Conservation (phyloP, 805 yeast genomes). For the Candida oleophila region DNA sequence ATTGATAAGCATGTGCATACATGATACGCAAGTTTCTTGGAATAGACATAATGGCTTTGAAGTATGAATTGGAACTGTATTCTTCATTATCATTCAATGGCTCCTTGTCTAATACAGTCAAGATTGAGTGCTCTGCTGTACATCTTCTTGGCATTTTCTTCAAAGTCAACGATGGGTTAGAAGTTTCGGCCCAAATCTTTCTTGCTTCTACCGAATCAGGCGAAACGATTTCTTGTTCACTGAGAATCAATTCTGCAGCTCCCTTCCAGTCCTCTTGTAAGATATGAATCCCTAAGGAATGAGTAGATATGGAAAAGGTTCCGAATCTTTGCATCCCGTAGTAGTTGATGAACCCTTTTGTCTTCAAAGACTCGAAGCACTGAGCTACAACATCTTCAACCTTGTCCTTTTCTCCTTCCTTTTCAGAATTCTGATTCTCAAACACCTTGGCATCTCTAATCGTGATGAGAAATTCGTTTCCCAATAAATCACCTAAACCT, state of each 20-base stretch:
- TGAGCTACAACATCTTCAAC: conserved; percentile 47
- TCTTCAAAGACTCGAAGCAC: conserved; percentile 57
- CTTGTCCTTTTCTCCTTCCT: no score
- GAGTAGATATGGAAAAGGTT: conserved; percentile 90
- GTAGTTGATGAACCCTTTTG: conserved; percentile 85
- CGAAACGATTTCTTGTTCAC: conserved; percentile 80
- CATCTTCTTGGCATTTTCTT: conserved; percentile 83
- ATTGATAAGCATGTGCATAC: conserved; percentile 98
- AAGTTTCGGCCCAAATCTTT: conserved; percentile 72
- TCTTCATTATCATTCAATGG: conserved; percentile 43
- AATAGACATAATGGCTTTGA: conserved; percentile 80
- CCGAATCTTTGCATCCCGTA: conserved; percentile 99
- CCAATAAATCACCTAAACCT: conserved; percentile 78
- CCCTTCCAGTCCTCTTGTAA: conserved; percentile 73
- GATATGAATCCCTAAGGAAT: conserved; percentile 73
- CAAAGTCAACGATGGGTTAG: conserved; percentile 63
- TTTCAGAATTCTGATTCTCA: conserved; percentile 17
- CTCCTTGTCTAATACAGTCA: conserved; percentile 58
- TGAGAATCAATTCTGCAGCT: conserved; percentile 74
- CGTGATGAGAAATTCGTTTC: conserved; percentile 86
- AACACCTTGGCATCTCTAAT: conserved; percentile 64
- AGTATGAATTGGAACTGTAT: conserved; percentile 55
- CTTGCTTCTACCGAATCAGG: conserved; percentile 86
- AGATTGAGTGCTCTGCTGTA: conserved; percentile 76
- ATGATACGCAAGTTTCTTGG: conserved; percentile 90